Evolutionary conservation across 495 filamentous ascomycete genomes (phyloP).

Genomic region (Collariella sp.): DNA sequence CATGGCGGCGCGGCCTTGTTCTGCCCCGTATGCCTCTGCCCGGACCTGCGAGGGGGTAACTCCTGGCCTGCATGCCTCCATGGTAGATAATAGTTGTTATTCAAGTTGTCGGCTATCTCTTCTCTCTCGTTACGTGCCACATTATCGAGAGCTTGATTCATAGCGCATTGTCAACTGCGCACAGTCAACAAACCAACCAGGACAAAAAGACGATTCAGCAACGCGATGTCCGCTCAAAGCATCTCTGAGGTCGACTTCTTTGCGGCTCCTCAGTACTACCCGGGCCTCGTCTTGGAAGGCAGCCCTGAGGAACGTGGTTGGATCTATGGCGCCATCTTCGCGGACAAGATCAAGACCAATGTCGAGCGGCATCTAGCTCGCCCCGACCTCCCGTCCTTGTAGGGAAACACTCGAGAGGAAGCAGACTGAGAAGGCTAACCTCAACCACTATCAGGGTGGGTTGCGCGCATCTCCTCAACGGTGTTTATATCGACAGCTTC

Average conservation of each 20-base stretch:
- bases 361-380: background rate
- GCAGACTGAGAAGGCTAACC: background rate
- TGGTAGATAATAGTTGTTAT: too few relatives aligned
- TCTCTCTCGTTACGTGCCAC: too few relatives aligned
- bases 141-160: too few relatives aligned
- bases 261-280: background rate
- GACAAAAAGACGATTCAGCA: background rate
- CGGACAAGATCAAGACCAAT: background rate
- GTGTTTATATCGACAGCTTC: background rate
- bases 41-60: too few relatives aligned
- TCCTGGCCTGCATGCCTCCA: too few relatives aligned
- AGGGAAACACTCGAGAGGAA: background rate
- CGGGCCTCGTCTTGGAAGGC: background rate
- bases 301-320: background rate
- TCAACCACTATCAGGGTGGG: background rate
- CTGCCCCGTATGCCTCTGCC: too few relatives aligned
- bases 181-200: background rate
- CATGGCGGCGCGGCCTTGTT: too few relatives aligned
- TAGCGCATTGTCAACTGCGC: background rate
- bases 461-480: background rate
- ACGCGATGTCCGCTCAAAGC: background rate
- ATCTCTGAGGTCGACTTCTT: background rate
- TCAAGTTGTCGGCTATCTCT: too few relatives aligned
- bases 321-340: background rate
- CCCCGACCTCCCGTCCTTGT: background rate